Evolutionary conservation across 306 rosid genomes (phyloP), one percentile per base, ranked within the genome.

Genomic region (Gastrolobium bilobum): DNA sequence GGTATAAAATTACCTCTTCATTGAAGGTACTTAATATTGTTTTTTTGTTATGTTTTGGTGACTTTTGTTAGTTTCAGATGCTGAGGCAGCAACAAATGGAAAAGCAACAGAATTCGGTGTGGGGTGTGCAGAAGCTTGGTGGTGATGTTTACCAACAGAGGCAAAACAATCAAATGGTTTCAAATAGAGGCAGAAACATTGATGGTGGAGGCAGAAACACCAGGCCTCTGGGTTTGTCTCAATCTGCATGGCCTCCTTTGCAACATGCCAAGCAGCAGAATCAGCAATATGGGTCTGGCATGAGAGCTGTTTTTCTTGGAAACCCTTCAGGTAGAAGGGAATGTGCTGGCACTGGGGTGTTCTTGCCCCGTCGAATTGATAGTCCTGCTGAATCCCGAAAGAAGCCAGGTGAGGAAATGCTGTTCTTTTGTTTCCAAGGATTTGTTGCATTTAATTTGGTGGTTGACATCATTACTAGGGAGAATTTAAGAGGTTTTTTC

Each of bases 291-390:
- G 87, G 88, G 8, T 62, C 90, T 7, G 91, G 89, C 2, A 82
- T 85, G 90, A 80, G 92, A 29, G 91, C 91, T 20, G 85, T 82
- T 26, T 88, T 91, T 30, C 86, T 91, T 0, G 85, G 78, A 0
- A 75, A 68, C 34, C 80, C 79, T 3, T 50, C 51, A 2, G 89
- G 72, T 0, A 87, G 77, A 68, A 84, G 87, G 70, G 97, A 87
- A 50, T 81, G 90, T 56, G 76, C 92, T 13, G 99, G 99, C 15
- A 95, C 99, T 26, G 99, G 99, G 0, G 99, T 95, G 5, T 95
- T 95, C 73, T 71, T 95, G 56, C 99, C 99, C 8, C 93, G 98
- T 14, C 85, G 83, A 30, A 73, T 65, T 9, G 91, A 84, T 40
- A 13, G 9, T 6, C 89, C 82, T 10, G 42, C 89, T 4, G 94